A percentile compares a stretch with the other conserved stretches of the same genome.
These are phyloP conservation scores for Epicoccum nigrum DNA, from an alignment of 2,329 filamentous ascomycete genomes.

Conservation along the genomic window DNA sequence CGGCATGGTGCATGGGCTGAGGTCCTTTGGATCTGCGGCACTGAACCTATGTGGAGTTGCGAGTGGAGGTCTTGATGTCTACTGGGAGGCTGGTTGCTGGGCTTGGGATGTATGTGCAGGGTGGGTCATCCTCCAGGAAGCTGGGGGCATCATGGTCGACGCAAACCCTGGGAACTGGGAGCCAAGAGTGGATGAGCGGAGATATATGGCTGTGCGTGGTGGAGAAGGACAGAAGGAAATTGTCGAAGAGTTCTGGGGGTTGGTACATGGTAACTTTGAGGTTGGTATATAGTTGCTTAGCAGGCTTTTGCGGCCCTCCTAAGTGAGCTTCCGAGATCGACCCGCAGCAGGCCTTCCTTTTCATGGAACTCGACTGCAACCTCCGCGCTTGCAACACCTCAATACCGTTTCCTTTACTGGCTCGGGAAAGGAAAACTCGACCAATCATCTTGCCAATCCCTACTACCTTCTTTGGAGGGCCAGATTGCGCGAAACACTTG, in stretches of 20 bases:
- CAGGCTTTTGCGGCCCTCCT: too few relatives aligned
- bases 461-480: constrained; percentile 21
- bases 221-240: constrained; percentile 54
- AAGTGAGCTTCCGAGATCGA: too few relatives aligned
- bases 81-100: constrained; percentile 86
- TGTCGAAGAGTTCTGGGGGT: constrained; percentile 57
- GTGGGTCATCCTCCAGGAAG: constrained; percentile 77
- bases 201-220: constrained; percentile 58
- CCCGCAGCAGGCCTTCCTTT: too few relatives aligned
- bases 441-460: constrained; percentile 26
- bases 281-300: constrained; percentile 41
- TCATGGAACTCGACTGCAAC: too few relatives aligned
- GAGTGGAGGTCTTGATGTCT: constrained; percentile 72
- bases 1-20: constrained; percentile 76
- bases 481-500: constrained; percentile 20
- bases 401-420: too few relatives aligned
- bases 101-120: constrained; percentile 86
- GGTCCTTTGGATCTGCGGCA: constrained; percentile 74
- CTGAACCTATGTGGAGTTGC: constrained; percentile 77
- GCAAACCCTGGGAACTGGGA: constrained; percentile 77
- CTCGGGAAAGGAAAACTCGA: constrained; percentile 29
- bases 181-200: constrained; percentile 61
- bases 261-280: constrained; percentile 54
- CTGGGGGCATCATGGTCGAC: constrained; percentile 73
- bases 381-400: too few relatives aligned